Evolutionary conservation across 306 rosid genomes (phyloP).

Genomic region (Astragalus membranaceus): DNA sequence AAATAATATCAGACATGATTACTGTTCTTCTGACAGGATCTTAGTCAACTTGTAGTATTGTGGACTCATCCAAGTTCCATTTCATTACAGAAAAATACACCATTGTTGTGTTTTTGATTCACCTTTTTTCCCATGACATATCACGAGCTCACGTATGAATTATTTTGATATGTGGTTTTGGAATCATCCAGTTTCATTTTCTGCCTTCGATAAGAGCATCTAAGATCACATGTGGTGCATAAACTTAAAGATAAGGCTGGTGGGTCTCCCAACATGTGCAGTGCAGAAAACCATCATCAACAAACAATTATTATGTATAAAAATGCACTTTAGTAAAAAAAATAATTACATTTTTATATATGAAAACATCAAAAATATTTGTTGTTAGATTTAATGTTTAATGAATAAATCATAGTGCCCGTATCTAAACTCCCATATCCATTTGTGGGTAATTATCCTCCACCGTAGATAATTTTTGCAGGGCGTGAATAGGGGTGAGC

Average conservation of each 20-base stretch:
- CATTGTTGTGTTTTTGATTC: background rate
- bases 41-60: background rate
- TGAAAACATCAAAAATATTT: no score
- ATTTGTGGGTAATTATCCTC: no score
- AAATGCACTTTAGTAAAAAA: no score
- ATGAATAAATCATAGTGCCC: no score
- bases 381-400: no score
- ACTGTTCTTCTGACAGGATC: background rate
- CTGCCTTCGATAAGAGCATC: slow-evolving; percentile 1
- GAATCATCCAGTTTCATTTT: slow-evolving; percentile 14
- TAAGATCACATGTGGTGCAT: slow-evolving; percentile 28
- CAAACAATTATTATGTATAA: background rate
- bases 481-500: no score
- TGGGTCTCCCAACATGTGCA: slow-evolving; percentile 36
- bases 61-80: background rate
- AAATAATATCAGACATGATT: background rate
- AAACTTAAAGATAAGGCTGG: slow-evolving; percentile 15
- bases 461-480: no score
- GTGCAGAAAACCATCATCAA: background rate
- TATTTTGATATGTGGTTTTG: background rate
- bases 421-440: no score
- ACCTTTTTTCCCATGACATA: background rate
- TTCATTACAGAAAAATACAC: background rate
- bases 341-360: no score
- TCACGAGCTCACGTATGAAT: background rate